Evolutionary conservation across 2,329 filamentous ascomycete species (phyloP).

Genomic region (Intubia oerlemansii): DNA sequence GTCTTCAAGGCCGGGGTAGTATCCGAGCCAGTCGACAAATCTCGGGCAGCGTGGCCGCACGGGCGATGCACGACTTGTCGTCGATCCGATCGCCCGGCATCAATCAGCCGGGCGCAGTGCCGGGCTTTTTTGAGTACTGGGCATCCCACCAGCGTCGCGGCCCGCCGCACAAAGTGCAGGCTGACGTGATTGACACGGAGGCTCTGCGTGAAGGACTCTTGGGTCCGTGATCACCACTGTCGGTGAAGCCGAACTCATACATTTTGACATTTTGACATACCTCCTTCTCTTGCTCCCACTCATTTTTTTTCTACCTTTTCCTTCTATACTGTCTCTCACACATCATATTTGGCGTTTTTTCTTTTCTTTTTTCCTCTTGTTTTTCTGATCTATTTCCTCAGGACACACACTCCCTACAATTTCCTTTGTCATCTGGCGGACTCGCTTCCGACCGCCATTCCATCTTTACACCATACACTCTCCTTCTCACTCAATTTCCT

Average conservation of each 20-base stretch:
- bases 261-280: not conserved
- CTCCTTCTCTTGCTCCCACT: not conserved
- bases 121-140: conserved; percentile 43
- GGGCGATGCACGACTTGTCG: conserved; percentile 13
- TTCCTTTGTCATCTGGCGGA: too few relatives aligned
- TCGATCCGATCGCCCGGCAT: conserved; percentile 42
- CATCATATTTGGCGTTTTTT: not conserved
- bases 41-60: not conserved
- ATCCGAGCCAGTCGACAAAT: too few relatives aligned
- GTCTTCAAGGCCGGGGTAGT: too few relatives aligned
- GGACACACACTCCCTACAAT: too few relatives aligned
- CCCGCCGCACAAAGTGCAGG: conserved; percentile 32
- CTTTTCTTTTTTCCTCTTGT: not conserved
- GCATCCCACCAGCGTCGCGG: conserved; percentile 26
- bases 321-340: not conserved
- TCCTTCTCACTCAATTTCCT: too few relatives aligned
- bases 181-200: conserved; percentile 34
- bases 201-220: conserved; percentile 38
- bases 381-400: too few relatives aligned
- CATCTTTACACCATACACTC: too few relatives aligned
- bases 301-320: not conserved
- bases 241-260: too few relatives aligned
- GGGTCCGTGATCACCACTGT: conserved; percentile 12
- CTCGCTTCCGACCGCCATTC: too few relatives aligned
- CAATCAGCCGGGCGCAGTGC: conserved; percentile 56